Evolutionary conservation across 768 basidiomycete genomes (phyloP).

Genomic region (Inosperma sp.): DNA sequence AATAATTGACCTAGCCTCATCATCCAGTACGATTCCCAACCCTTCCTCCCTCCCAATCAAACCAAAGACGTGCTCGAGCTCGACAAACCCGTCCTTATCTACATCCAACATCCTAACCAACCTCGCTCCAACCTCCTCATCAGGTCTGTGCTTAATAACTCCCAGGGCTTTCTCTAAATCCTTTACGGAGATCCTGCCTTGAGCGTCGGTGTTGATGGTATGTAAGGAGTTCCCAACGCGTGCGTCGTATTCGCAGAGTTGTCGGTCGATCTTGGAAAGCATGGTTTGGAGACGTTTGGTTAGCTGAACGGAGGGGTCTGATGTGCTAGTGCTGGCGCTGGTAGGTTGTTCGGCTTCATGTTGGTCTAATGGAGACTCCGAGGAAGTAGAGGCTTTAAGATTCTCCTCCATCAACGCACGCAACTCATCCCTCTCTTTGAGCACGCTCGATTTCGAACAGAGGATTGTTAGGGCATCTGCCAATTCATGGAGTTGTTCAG

Average conservation of each 20-base stretch:
- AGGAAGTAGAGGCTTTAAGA: slow-evolving; percentile 68
- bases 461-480: slow-evolving; percentile 87
- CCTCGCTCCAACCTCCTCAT: slow-evolving; percentile 80
- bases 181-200: slow-evolving; percentile 83
- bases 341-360: too few species aligned
- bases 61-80: slow-evolving; percentile 90
- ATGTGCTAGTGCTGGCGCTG: too few species aligned
- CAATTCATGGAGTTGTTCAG: slow-evolving; percentile 92
- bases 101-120: slow-evolving; percentile 93
- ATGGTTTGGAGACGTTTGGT: slow-evolving; percentile 94
- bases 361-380: too few species aligned
- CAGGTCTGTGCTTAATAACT: slow-evolving; percentile 91
- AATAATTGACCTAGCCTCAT: slow-evolving; percentile 76
- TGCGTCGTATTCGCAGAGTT: slow-evolving; percentile 87
- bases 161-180: slow-evolving; percentile 88
- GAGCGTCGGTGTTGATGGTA: slow-evolving; percentile 78
- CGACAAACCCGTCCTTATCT: slow-evolving; percentile 93
- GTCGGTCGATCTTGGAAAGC: slow-evolving; percentile 92
- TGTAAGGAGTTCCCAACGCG: slow-evolving; percentile 82
- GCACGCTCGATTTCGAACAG: slow-evolving; percentile 89
- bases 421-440: slow-evolving; percentile 94
- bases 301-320: too few species aligned
- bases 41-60: slow-evolving; percentile 70
- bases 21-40: slow-evolving; percentile 77
- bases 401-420: slow-evolving; percentile 93